These are phyloP conservation scores for Spathaspora boniae DNA, from an alignment of 805 yeast species.

Conservation along the genomic window DNA sequence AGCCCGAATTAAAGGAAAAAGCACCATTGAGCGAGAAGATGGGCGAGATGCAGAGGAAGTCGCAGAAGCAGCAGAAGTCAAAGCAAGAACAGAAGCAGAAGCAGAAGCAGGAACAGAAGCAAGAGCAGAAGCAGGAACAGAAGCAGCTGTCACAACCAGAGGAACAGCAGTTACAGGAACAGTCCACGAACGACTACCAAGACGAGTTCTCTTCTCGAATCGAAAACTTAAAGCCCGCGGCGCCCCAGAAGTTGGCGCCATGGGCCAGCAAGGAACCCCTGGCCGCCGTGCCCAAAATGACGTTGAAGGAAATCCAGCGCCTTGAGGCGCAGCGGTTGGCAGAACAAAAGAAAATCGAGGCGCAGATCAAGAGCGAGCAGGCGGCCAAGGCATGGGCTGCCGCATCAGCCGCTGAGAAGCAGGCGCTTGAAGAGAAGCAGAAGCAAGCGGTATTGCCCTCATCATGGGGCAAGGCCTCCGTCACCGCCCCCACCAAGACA, in stretches of 20 bases:
- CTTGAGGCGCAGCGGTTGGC: slow-evolving; percentile 44
- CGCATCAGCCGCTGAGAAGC: slow-evolving; percentile 17
- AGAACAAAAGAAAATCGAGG: slow-evolving; percentile 36
- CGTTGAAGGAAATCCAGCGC: slow-evolving; percentile 51
- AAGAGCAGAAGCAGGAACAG: slow-evolving; percentile 2
- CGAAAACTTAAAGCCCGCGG: slow-evolving; percentile 11
- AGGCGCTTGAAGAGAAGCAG: too few species aligned
- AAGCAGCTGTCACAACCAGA: slow-evolving; percentile 1
- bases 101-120: slow-evolving; percentile 1
- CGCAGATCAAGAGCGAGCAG: slow-evolving; percentile 27
- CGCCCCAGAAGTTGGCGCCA: slow-evolving; percentile 41
- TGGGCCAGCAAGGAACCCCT: slow-evolving; percentile 45
- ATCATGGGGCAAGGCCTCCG: slow-evolving; percentile 38
- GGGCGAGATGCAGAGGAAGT: neutral
- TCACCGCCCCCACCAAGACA: slow-evolving; percentile 32
- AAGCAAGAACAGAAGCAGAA: slow-evolving; percentile 1
- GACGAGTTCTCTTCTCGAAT: slow-evolving; percentile 7
- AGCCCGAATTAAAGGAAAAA: neutral
- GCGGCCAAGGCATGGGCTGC: slow-evolving; percentile 19
- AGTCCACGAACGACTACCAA: slow-evolving; percentile 2
- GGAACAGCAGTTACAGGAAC: slow-evolving; percentile 1
- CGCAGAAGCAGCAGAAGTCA: neutral
- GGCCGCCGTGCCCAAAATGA: slow-evolving; percentile 33
- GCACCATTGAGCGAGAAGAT: slow-evolving; percentile 5
- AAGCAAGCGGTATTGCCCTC: slow-evolving; percentile 39